Percentiles rank a stretch among this genome's conserved stretches.
Evolutionary conservation across 1,284 basidiomycete genomes (phyloP).

Genomic region (Agroathelia rolfsii): DNA sequence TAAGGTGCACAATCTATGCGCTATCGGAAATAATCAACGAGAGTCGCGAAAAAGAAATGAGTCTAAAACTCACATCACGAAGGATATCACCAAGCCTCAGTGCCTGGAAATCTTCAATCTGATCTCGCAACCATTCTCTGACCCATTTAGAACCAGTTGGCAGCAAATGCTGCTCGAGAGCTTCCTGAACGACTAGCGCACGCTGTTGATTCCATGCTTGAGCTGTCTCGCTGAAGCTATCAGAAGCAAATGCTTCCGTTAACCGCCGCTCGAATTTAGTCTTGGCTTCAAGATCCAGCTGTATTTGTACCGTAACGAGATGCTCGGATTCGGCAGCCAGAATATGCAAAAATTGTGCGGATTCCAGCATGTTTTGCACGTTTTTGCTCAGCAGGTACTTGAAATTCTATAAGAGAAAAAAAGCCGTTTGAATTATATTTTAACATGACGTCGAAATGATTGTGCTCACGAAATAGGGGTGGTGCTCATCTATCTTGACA

Average conservation of each 20-base stretch:
- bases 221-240: conserved; percentile 77
- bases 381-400: conserved; percentile 89
- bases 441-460: conserved; percentile 1
- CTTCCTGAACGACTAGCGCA: conserved; percentile 68
- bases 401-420: conserved; percentile 65
- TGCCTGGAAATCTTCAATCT: conserved; percentile 81
- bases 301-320: conserved; percentile 72
- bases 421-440: not conserved
- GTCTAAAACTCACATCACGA: conserved; percentile 46
- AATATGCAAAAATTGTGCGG: conserved; percentile 84
- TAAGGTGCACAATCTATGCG: conserved; percentile 73
- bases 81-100: conserved; percentile 58
- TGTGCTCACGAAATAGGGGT: conserved; percentile 76
- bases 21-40: conserved; percentile 27
- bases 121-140: conserved; percentile 82
- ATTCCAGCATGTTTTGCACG: conserved; percentile 60
- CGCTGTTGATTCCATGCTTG: conserved; percentile 92
- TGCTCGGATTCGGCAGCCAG: conserved; percentile 86
- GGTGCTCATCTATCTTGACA: conserved; percentile 82
- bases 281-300: conserved; percentile 54
- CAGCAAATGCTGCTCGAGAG: conserved; percentile 71
- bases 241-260: conserved; percentile 77
- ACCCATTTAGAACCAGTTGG: conserved; percentile 83
- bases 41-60: conserved; percentile 6
- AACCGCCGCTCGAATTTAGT: conserved; percentile 64